Conservation (phyloP, 1,284 basidiomycete species). For the Mycena citricolor region DNA sequence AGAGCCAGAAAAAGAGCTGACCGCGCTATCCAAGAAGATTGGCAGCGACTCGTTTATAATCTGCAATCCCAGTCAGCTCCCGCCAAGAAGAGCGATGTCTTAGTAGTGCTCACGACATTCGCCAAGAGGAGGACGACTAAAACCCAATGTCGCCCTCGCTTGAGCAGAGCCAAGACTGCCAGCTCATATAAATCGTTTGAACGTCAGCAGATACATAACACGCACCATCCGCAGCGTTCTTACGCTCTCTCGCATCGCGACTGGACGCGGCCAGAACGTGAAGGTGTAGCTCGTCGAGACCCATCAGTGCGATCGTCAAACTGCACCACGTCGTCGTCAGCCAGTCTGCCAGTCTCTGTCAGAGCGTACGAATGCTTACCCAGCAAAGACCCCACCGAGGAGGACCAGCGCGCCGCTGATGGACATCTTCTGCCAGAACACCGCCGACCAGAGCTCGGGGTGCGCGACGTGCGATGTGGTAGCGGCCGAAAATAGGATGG, state of each 20-base stretch:
- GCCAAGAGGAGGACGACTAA: constrained; percentile 42
- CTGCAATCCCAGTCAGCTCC: constrained; percentile 48
- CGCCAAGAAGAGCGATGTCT: too few species aligned
- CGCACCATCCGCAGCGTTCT: constrained; percentile 69
- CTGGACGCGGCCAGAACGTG: constrained; percentile 84
- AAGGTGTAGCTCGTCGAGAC: constrained; percentile 91
- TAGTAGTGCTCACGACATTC: constrained; percentile 17
- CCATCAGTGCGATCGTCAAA: constrained; percentile 91
- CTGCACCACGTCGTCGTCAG: too few species aligned
- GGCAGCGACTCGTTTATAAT: constrained; percentile 91
- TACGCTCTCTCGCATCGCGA: constrained; percentile 63
- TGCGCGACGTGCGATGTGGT: too few species aligned
- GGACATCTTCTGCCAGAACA: constrained; percentile 68
- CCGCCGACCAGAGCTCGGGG: constrained; percentile 10
- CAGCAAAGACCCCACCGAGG: constrained; percentile 82
- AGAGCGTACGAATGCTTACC: too few species aligned
- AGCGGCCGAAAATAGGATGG: too few species aligned
- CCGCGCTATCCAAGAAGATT: constrained; percentile 90
- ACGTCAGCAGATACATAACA: too few species aligned
- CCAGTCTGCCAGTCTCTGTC: too few species aligned
- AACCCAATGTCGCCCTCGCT: constrained; percentile 89
- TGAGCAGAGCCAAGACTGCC: constrained; percentile 72
- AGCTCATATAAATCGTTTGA: too few species aligned
- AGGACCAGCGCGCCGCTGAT: constrained; percentile 70
- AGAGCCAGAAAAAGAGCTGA: constrained; percentile 43